Evolutionary conservation across 208 protist species (phyloP).

Genomic region (Acanthamoeba culbertsoni): DNA sequence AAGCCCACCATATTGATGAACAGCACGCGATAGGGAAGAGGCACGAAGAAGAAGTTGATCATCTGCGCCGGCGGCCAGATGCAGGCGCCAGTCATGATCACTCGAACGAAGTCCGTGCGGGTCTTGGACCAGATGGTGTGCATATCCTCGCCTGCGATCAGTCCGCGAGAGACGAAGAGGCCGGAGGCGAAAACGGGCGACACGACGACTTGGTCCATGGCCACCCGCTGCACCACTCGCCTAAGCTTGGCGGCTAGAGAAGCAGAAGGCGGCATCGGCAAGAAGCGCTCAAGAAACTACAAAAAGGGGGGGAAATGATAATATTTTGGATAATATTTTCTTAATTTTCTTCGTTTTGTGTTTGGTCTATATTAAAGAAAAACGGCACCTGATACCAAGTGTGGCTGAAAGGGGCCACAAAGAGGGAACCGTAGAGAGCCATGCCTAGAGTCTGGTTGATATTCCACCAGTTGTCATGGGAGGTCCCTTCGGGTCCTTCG

Average conservation of each 20-base stretch:
- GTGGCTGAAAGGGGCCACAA: constrained; percentile 15
- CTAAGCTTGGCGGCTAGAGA: not conserved
- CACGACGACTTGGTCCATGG: not conserved
- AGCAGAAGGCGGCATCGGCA: not conserved
- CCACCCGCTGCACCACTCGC: not conserved
- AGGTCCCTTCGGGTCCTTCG: not conserved
- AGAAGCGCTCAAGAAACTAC: not conserved
- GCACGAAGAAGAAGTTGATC: constrained; percentile 26
- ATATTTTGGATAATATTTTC: not conserved
- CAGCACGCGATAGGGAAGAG: not conserved
- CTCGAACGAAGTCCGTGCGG: not conserved
- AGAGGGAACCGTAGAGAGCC: constrained; percentile 11
- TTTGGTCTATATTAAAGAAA: not conserved
- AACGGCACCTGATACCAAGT: not conserved
- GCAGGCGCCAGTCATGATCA: not conserved
- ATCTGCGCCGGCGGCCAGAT: constrained; percentile 11
- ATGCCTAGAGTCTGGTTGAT: not conserved
- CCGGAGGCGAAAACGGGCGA: constrained; percentile 6
- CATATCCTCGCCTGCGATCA: not conserved
- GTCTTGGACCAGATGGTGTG: not conserved
- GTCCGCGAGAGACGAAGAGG: not conserved
- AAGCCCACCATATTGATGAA: constrained; percentile 51
- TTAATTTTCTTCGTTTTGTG: not conserved
- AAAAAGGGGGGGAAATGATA: not conserved
- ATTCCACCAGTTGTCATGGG: constrained; percentile 16